phyloP scores from a whole-genome alignment of 768 basidiomycete species.

The Chiua virens region DNA sequence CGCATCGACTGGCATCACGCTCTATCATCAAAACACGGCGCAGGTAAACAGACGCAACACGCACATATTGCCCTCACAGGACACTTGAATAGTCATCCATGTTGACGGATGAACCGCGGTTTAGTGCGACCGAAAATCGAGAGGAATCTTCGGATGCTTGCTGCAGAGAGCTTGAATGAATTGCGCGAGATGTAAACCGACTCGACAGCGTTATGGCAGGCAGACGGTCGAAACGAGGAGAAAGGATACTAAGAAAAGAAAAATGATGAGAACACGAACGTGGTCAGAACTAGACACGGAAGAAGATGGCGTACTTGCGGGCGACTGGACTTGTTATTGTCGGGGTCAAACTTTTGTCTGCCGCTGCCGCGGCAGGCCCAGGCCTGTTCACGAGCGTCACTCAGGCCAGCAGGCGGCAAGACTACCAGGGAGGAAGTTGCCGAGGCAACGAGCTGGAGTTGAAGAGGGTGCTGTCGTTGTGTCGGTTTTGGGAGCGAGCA shows the following conservation, averaged over 20 bases:
- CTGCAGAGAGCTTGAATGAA: neutral
- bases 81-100: neutral
- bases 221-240: conserved; percentile 7
- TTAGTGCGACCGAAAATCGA: neutral
- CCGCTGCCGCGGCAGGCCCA: too few species aligned
- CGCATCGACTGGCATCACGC: conserved; percentile 10
- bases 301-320: neutral
- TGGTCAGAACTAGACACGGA: conserved; percentile 6
- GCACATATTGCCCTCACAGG: conserved; percentile 14
- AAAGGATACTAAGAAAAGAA: conserved; percentile 14
- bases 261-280: conserved; percentile 12
- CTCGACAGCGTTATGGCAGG: conserved; percentile 2
- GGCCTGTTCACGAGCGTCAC: too few species aligned
- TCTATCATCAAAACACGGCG: neutral
- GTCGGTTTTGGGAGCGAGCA: too few species aligned
- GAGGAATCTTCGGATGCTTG: neutral
- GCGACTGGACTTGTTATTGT: too few species aligned
- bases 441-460: too few species aligned
- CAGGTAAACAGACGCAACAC: neutral
- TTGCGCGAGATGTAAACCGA: neutral
- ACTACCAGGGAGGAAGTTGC: too few species aligned
- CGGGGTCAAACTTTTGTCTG: too few species aligned
- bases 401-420: too few species aligned
- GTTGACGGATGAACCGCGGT: neutral
- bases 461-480: too few species aligned